Percentiles rank a stretch among this genome's conserved stretches.
These are phyloP conservation scores for Alliaria petiolata DNA, from an alignment of 345 rosid species.

Conservation along the genomic window DNA sequence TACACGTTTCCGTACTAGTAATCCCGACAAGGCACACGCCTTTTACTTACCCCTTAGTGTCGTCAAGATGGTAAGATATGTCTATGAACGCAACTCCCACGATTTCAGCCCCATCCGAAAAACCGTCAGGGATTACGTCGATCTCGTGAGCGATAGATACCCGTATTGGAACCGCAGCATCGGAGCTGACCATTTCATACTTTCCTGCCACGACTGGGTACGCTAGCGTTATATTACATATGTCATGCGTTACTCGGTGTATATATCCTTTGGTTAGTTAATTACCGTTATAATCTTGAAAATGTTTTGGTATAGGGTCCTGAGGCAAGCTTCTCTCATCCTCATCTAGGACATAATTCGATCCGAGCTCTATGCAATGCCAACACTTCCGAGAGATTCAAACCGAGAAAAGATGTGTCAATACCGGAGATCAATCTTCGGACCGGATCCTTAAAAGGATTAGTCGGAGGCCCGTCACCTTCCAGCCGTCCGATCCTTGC, in stretches of 20 bases:
- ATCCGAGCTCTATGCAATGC: constrained; percentile 11
- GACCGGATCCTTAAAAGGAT: constrained; percentile 48
- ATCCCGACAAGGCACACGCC: constrained; percentile 68
- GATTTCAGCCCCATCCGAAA: constrained; percentile 63
- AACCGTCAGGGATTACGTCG: constrained; percentile 62
- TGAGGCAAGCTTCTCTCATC: constrained; percentile 59
- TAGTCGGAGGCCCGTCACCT: constrained; percentile 78
- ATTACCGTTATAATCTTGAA: neutral
- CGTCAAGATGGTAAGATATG: constrained; percentile 69
- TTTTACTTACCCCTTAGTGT: constrained; percentile 82
- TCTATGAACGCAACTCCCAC: constrained; percentile 58
- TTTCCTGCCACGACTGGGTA: constrained; percentile 95
- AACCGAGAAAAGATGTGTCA: constrained; percentile 73
- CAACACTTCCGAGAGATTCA: constrained; percentile 55
- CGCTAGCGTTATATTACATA: neutral
- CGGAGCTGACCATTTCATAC: constrained; percentile 84
- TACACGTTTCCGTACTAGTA: constrained; percentile 42
- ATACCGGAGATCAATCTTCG: constrained; percentile 80
- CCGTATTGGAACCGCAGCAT: constrained; percentile 82
- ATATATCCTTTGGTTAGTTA: neutral
- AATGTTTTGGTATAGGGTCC: constrained; percentile 22
- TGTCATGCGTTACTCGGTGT: neutral
- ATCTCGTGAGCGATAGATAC: constrained; percentile 49
- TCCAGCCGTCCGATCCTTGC: constrained; percentile 72
- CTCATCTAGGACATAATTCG: constrained; percentile 42